Evolutionary conservation across 345 rosid genomes (phyloP), one percentile per base, ranked within the genome.

Genomic region (Dipteronia dyeriana): DNA sequence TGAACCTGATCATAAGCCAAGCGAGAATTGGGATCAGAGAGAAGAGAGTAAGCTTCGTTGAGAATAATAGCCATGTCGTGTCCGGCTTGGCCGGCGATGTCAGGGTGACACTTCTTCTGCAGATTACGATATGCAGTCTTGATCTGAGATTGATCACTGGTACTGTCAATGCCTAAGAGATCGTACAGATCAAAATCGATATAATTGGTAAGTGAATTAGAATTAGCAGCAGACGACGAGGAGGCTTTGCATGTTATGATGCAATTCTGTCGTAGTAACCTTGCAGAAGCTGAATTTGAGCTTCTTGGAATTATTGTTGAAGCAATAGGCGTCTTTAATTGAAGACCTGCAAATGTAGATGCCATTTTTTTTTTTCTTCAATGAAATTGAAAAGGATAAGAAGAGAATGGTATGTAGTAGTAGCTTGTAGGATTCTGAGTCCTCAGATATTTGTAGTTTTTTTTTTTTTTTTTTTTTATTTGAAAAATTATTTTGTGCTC

Each of bases 1-100:
- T 34, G 75, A 41, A 90, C 98, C 97, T 91, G 88, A 71, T 95
- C 97, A 73, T 95, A 91, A 57, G 95, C 95, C 22, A 59, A 81
- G 54, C 97, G 94, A 0, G 95, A 86, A 78, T 34, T 74, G 0
- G 95, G 93, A 73, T 95, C 94, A 62, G 97, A 91, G 19, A 93
- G 88, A 64, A 91, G 73, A 41, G 90, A 78, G 53, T 95, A 95
- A 76, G 88, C 91, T 62, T 93, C 93, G 53, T 95, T 95, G 66
- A 95, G 95, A 51, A 95, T 83, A 70, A 95, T 91, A 68, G 95
- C 90, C 98, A 95, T 95, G 81, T 95, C 97, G 49, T 95, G 97
- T 11, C 98, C 98, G 0, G 92, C 66, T 0, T 84, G 79, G 7
- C 98, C 98, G 0, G 93, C 96, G 9, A 95, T 88, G 63, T 95